phyloP scores from a whole-genome alignment of 768 basidiomycete genomes.

The Rhizopogon sp. region DNA sequence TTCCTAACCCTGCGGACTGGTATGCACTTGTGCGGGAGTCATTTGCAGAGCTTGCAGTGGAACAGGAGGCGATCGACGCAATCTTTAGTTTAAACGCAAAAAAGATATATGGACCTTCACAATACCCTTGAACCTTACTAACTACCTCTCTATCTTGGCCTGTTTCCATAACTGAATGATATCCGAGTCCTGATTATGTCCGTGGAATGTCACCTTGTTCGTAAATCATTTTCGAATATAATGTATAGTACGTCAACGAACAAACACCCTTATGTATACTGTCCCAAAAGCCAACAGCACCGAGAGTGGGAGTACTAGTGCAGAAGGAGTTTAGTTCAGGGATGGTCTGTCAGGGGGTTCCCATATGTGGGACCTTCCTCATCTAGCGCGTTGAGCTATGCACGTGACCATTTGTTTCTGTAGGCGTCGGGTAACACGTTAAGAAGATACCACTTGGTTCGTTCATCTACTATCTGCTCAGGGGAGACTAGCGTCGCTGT shows the following conservation, averaged over 20 bases:
- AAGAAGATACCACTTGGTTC: too few species aligned
- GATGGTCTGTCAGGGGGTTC: too few species aligned
- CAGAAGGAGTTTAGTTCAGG: too few species aligned
- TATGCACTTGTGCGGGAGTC: constrained; percentile 78
- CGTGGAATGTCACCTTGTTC: not conserved
- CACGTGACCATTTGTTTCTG: too few species aligned
- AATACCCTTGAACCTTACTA: not conserved
- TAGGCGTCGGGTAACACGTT: too few species aligned
- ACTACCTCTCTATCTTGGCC: not conserved
- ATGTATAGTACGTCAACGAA: not conserved
- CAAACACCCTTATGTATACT: too few species aligned
- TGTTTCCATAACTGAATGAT: not conserved
- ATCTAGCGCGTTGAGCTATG: too few species aligned
- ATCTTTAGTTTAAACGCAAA: constrained; percentile 59
- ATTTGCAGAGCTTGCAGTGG: constrained; percentile 73
- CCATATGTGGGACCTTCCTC: too few species aligned
- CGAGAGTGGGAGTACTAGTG: too few species aligned
- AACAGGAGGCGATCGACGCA: constrained; percentile 71
- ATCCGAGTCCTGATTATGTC: not conserved
- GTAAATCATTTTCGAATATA: not conserved
- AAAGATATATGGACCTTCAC: constrained; percentile 30
- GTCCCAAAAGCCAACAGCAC: too few species aligned
- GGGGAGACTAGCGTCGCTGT: too few species aligned
- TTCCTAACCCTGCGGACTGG: constrained; percentile 62
- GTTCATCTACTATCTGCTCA: too few species aligned